Conservation (phyloP, 1,284 basidiomycete genomes). For the Pisolithus thermaeus region DNA sequence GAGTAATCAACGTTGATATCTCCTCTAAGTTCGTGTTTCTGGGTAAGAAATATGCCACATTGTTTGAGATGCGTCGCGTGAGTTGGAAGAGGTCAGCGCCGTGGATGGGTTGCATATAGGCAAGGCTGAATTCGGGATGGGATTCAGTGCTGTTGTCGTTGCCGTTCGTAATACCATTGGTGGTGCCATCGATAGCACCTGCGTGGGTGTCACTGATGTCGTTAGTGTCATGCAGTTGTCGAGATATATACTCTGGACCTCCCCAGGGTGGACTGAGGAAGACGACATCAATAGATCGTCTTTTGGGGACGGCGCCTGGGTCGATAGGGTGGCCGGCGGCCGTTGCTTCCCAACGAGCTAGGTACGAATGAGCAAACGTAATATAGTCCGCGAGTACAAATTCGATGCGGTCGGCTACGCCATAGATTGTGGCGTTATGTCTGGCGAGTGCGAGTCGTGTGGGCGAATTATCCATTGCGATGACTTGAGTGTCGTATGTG, state of each 20-base stretch:
- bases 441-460: conserved; percentile 79
- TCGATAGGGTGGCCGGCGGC: no score
- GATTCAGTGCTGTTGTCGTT: conserved; percentile 13
- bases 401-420: conserved; percentile 90
- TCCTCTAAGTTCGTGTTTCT: conserved; percentile 77
- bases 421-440: conserved; percentile 91
- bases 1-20: conserved; percentile 50
- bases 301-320: background rate
- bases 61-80: conserved; percentile 63
- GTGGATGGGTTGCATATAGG: conserved; percentile 71
- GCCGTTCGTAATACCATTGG: conserved; percentile 1
- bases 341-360: conserved; percentile 13
- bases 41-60: conserved; percentile 89
- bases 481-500: conserved; percentile 46
- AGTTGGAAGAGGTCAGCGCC: conserved; percentile 79
- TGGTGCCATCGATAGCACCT: background rate
- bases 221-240: conserved; percentile 11
- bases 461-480: conserved; percentile 87
- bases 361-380: conserved; percentile 64
- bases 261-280: conserved; percentile 96
- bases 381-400: conserved; percentile 89
- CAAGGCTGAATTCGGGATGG: conserved; percentile 63
- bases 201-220: conserved; percentile 8
- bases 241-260: conserved; percentile 65
- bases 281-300: conserved; percentile 70